A percentile compares a stretch with the other conserved stretches of the same genome.
Evolutionary conservation across 306 rosid species (phyloP).

Genomic region (Castanea sativa): DNA sequence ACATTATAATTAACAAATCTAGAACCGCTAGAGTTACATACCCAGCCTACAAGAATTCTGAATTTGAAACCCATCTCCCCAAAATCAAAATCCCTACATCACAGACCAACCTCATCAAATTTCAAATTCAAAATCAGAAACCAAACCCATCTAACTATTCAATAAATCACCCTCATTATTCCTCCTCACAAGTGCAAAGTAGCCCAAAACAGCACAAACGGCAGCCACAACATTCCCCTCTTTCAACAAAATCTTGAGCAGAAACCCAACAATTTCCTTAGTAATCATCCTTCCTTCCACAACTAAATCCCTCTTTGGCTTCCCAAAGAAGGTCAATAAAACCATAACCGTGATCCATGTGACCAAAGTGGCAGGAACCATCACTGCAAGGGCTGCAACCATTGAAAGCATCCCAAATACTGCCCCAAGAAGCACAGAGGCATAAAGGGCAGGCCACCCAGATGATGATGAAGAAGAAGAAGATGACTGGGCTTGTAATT

Average conservation of each 20-base stretch:
- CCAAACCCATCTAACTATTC: background rate
- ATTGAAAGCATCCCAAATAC: slow-evolving; percentile 77
- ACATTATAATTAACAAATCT: slow-evolving; percentile 9
- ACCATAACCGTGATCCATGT: slow-evolving; percentile 91
- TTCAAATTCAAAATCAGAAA: background rate
- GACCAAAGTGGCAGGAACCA: slow-evolving; percentile 75
- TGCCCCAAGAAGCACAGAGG: slow-evolving; percentile 76
- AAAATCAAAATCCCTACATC: background rate
- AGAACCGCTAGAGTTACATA: background rate
- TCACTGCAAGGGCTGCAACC: slow-evolving; percentile 75
- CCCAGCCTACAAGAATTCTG: background rate
- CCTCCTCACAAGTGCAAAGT: slow-evolving; percentile 66
- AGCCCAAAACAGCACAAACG: slow-evolving; percentile 80
- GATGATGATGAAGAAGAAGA: slow-evolving; percentile 26
- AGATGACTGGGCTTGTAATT: slow-evolving; percentile 34
- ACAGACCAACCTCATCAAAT: slow-evolving; percentile 13
- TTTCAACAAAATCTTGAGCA: slow-evolving; percentile 69
- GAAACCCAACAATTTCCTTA: slow-evolving; percentile 53
- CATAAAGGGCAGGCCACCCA: slow-evolving; percentile 84
- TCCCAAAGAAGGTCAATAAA: slow-evolving; percentile 82
- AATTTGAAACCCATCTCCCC: slow-evolving; percentile 8
- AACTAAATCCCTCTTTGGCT: slow-evolving; percentile 62
- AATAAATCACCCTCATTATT: slow-evolving; percentile 31
- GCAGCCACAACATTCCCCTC: slow-evolving; percentile 94
- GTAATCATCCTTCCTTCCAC: slow-evolving; percentile 91